Base-by-base conservation (phyloP, 768 basidiomycete species). In the Naganishia vishniacii region DNA sequence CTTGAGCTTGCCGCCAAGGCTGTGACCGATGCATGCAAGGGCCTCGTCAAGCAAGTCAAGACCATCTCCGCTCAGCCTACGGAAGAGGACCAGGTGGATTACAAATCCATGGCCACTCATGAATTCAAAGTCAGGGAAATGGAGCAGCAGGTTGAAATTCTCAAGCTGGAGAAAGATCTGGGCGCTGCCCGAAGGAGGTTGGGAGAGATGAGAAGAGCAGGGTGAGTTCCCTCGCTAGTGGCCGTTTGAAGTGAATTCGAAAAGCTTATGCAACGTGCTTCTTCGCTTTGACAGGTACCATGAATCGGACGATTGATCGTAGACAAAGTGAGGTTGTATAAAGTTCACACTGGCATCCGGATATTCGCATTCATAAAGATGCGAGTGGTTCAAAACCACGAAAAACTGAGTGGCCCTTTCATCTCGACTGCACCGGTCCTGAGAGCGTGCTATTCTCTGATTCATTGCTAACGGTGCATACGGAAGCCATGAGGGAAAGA, bases 71-170 rank as follows among this genome's bases (percentile, higher is more conserved):
- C 90, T 45, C 85, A 85, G 76, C 87, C 94, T 77, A 78, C 79
- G 11, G 84, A 86, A 71, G 89, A 93, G 67, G 86, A 88, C n/a
- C 82, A 84, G 13, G 82, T 84, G 58, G 85, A 89, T 77, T 97
- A 91, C 80, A 88, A 87, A 78, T 86, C 86, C 67, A 93, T 98
- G 90, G 89, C 90, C 3, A 86, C 82, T 45, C 81, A 95, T 72
- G 93, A 99, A 78, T 97, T 93, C 84, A 97, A 97, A 83, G 88
- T 85, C 73, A 83, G 87, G 51, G 94, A 98, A 83, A 97, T 99
- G 92, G 95, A 98, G 80, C 91, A 94, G 73, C 93, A 97, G 78
- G 95, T 98, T n/a, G 89, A 94, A 76, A 95, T 99, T 69, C 81
- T 99, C 69, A 92, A 87, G 75, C 78, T 97, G 71, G 95, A 98